phyloP scores from a whole-genome alignment of 495 filamentous ascomycete species.

The Emericellopsis terricola region DNA sequence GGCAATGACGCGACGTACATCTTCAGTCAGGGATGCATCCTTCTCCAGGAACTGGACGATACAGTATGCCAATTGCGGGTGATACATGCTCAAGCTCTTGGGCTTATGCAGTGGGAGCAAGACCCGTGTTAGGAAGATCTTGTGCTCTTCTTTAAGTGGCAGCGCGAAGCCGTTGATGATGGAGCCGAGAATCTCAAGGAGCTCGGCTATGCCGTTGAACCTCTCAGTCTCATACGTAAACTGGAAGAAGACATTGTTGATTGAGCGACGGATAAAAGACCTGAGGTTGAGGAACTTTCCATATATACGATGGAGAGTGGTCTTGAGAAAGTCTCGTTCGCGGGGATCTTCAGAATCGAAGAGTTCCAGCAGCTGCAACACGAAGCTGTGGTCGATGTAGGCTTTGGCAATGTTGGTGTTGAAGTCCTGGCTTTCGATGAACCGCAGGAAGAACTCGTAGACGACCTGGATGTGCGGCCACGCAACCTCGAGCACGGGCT shows the following conservation, averaged over 20 bases:
- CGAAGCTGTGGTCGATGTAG: conserved; percentile 96
- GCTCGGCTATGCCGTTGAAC: conserved; percentile 94
- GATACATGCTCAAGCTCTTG: conserved; percentile 99
- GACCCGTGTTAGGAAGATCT: conserved; percentile 88
- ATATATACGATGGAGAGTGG: conserved; percentile 93
- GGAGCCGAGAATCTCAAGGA: conserved; percentile 91
- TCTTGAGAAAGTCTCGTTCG: conserved; percentile 96
- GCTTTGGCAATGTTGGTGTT: conserved; percentile 99
- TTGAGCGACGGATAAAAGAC: conserved; percentile 92
- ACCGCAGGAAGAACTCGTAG: conserved; percentile 97
- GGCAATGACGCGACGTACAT: conserved; percentile 33
- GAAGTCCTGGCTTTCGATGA: conserved; percentile 99
- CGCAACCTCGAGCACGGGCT: conserved; percentile 93
- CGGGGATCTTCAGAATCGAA: conserved; percentile 98
- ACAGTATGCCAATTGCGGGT: conserved; percentile 95
- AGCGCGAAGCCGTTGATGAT: conserved; percentile 99
- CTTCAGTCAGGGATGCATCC: conserved; percentile 91
- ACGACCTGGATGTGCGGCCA: conserved; percentile 99
- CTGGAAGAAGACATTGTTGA: conserved; percentile 99
- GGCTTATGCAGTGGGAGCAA: conserved; percentile 92
- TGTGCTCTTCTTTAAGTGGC: conserved; percentile 96
- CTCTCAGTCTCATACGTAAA: conserved; percentile 97
- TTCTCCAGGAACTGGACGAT: conserved; percentile 99
- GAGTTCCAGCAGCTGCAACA: conserved; percentile 89
- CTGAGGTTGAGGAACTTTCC: conserved; percentile 97